These are phyloP conservation scores for Irpex sp. DNA, from an alignment of 1,284 basidiomycete species.

Conservation along the genomic window DNA sequence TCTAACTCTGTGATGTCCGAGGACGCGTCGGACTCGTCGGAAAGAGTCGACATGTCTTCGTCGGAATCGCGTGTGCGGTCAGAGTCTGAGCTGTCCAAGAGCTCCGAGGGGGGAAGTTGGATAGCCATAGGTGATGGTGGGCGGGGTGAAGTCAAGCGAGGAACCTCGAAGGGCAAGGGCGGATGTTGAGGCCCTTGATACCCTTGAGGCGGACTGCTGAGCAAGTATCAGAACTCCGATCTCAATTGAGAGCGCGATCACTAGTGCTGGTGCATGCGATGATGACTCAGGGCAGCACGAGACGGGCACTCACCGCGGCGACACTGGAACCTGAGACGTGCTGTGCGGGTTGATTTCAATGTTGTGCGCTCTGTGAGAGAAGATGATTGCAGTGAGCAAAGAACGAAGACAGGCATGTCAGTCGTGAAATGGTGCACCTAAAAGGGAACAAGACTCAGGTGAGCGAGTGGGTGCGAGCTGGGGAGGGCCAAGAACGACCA, in stretches of 20 bases:
- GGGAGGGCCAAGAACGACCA: not conserved
- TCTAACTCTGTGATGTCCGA: slow-evolving; percentile 38
- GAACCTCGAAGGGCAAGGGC: slow-evolving; percentile 7
- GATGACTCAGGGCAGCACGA: not conserved
- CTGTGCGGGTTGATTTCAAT: not conserved
- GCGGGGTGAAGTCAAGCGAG: not conserved
- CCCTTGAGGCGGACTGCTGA: slow-evolving; percentile 16
- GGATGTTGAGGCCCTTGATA: slow-evolving; percentile 10
- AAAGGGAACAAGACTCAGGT: not conserved
- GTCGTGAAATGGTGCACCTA: not conserved
- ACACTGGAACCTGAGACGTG: not conserved
- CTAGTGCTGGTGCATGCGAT: not conserved
- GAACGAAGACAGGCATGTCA: not conserved
- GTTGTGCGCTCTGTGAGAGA: not conserved
- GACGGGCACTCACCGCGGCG: not conserved
- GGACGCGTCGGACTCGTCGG: slow-evolving; percentile 37
- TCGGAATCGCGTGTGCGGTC: slow-evolving; percentile 11
- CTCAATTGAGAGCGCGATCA: slow-evolving; percentile 13
- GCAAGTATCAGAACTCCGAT: slow-evolving; percentile 16
- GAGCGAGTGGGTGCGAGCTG: not conserved
- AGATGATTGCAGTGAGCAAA: not conserved
- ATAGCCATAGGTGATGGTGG: slow-evolving; percentile 8
- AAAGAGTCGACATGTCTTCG: slow-evolving; percentile 6
- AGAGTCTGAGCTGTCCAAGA: slow-evolving; percentile 20
- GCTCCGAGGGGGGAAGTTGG: not conserved